Percentiles rank a stretch among this genome's conserved stretches.
Conservation (phyloP, 2,329 filamentous ascomycete species). For the Cordyceps sp. region DNA sequence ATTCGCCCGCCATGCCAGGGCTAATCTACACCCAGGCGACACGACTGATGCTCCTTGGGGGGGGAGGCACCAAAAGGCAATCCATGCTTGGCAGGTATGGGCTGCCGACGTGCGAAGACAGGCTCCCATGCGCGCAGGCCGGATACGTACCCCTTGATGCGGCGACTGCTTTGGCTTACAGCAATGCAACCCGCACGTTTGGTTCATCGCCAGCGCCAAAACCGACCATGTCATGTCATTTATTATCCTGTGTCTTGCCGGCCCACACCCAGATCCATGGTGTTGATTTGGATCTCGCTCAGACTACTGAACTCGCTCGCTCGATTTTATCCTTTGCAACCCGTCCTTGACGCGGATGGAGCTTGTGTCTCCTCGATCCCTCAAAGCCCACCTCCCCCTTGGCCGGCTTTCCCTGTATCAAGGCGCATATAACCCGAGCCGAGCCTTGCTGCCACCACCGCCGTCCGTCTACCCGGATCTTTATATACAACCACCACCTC, state of each 20-base stretch:
- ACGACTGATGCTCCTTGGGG: no score
- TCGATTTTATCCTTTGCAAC: conserved; percentile 19
- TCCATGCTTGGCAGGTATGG: no score
- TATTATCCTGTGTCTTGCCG: conserved; percentile 12
- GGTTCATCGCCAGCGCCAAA: conserved; percentile 6
- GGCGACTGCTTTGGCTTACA: conserved; percentile 9
- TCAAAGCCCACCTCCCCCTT: conserved; percentile 9
- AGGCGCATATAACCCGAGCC: conserved; percentile 14
- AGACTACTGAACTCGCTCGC: conserved; percentile 14
- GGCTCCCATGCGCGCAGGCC: no score
- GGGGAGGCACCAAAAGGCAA: no score
- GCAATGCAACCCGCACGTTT: conserved; percentile 18
- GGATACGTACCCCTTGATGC: conserved; percentile 3
- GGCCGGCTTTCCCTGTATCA: conserved; percentile 5
- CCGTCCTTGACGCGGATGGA: conserved; percentile 11
- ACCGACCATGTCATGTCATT: conserved; percentile 6
- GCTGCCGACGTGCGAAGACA: no score
- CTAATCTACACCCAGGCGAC: no score
- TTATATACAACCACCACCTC: not conserved
- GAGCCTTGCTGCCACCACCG: conserved; percentile 3
- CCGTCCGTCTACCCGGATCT: no score
- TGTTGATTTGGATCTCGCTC: conserved; percentile 11
- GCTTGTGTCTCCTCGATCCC: conserved; percentile 16
- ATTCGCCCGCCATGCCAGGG: no score
- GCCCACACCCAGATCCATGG: conserved; percentile 21